These are phyloP conservation scores for Penicillium sp. DNA, from an alignment of 2,329 filamentous ascomycete species.

Conservation along the genomic window DNA sequence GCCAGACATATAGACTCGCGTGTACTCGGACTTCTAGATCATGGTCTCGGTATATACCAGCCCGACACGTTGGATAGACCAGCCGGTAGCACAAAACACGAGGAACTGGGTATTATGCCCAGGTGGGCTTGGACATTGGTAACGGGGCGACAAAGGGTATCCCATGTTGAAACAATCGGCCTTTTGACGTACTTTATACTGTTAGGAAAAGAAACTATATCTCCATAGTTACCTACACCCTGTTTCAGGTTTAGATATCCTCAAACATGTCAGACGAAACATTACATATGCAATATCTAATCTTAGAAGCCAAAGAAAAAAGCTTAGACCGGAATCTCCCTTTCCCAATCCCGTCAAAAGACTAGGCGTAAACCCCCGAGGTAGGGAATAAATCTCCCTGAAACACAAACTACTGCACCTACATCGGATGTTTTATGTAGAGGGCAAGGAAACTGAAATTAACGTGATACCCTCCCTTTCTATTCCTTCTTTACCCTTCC, in stretches of 20 bases:
- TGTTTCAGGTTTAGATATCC: conserved; percentile 5
- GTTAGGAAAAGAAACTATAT: background rate
- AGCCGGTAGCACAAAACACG: conserved; percentile 7
- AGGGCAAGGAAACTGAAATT: background rate
- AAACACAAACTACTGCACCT: conserved; percentile 1
- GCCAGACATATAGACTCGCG: background rate
- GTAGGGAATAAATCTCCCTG: conserved; percentile 1
- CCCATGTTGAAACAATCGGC: background rate
- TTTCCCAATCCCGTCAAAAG: background rate
- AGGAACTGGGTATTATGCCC: background rate
- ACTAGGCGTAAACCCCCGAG: background rate
- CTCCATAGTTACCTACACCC: background rate
- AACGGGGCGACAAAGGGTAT: background rate
- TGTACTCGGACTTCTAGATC: background rate
- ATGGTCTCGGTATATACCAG: background rate
- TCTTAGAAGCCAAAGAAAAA: background rate
- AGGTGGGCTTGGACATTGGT: background rate
- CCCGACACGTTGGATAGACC: conserved; percentile 6
- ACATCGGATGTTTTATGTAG: background rate
- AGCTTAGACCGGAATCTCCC: background rate
- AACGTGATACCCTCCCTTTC: background rate
- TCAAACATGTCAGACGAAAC: conserved; percentile 4
- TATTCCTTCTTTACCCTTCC: background rate
- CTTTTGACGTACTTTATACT: background rate
- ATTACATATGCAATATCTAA: background rate